Conservation (phyloP, 1,284 basidiomycete genomes). For the Bjerkandera adusta region DNA sequence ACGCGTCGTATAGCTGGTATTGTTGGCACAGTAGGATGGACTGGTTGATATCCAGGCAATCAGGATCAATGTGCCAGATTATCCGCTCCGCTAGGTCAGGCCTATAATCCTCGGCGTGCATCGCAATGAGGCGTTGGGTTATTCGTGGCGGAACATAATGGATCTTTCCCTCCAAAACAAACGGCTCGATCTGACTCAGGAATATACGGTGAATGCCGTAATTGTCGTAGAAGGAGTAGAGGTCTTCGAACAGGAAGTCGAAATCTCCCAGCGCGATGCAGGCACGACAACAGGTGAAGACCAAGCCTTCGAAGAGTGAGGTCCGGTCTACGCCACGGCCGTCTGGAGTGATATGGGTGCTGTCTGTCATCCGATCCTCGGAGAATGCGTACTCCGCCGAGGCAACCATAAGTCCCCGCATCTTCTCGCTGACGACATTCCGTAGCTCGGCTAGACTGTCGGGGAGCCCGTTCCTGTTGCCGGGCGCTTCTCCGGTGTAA, state of each 20-base stretch:
- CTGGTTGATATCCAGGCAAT: conserved; percentile 92
- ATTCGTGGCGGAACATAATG: conserved; percentile 81
- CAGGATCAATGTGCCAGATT: conserved; percentile 95
- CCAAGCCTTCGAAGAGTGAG: conserved; percentile 85
- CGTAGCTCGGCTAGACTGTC: conserved; percentile 56
- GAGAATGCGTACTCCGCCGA: conserved; percentile 92
- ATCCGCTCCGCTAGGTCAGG: conserved; percentile 83
- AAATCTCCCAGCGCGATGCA: conserved; percentile 80
- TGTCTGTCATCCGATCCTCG: conserved; percentile 89
- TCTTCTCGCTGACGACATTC: conserved; percentile 70
- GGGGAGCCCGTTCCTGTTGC: conserved; percentile 88
- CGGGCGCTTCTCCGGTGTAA: conserved; percentile 80
- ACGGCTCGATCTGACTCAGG: conserved; percentile 80
- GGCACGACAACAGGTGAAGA: conserved; percentile 78
- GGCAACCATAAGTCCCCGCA: conserved; percentile 83
- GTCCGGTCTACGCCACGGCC: conserved; percentile 93
- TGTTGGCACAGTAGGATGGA: conserved; percentile 83
- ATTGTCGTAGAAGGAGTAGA: conserved; percentile 89
- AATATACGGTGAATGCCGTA: conserved; percentile 88
- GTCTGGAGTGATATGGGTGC: conserved; percentile 79
- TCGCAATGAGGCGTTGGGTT: conserved; percentile 80
- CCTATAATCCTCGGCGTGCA: conserved; percentile 73
- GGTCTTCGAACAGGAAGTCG: conserved; percentile 89
- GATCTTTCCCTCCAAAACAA: conserved; percentile 77
- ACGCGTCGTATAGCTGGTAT: conserved; percentile 87